phyloP scores from a whole-genome alignment of 2,329 filamentous ascomycete species.

The Metarhizium rileyi region DNA sequence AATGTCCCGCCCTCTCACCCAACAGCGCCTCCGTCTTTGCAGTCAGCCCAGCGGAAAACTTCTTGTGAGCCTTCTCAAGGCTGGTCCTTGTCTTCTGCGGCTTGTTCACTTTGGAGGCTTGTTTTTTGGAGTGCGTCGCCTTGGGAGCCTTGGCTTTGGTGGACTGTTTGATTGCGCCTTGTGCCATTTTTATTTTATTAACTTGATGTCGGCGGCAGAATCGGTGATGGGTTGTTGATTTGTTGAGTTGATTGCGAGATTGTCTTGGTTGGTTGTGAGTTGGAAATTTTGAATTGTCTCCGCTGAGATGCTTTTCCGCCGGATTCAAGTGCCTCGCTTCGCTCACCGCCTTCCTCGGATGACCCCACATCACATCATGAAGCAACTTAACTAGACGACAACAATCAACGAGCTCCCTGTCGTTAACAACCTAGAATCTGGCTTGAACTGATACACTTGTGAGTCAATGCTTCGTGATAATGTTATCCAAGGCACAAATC shows the following conservation, averaged over 20 bases:
- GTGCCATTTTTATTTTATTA: constrained; percentile 33
- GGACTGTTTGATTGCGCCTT: constrained; percentile 42
- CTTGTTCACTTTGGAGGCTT: constrained; percentile 39
- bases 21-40: constrained; percentile 47
- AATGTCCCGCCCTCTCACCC: constrained; percentile 48
- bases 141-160: constrained; percentile 30
- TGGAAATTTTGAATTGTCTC: neutral
- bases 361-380: neutral
- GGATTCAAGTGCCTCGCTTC: neutral
- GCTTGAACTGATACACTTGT: too few species aligned
- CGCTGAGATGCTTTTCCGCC: neutral
- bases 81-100: constrained; percentile 34
- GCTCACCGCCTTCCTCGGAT: neutral
- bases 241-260: neutral
- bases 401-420: too few species aligned
- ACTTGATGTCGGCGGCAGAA: neutral
- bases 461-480: too few species aligned
- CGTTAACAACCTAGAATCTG: too few species aligned
- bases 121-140: constrained; percentile 30
- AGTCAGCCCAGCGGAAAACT: constrained; percentile 44
- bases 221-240: neutral
- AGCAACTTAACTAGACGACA: too few species aligned
- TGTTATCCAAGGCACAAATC: neutral
- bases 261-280: neutral
- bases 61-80: constrained; percentile 44